Evolutionary conservation across 2,329 filamentous ascomycete species (phyloP).

Genomic region (Fusarium sp.): DNA sequence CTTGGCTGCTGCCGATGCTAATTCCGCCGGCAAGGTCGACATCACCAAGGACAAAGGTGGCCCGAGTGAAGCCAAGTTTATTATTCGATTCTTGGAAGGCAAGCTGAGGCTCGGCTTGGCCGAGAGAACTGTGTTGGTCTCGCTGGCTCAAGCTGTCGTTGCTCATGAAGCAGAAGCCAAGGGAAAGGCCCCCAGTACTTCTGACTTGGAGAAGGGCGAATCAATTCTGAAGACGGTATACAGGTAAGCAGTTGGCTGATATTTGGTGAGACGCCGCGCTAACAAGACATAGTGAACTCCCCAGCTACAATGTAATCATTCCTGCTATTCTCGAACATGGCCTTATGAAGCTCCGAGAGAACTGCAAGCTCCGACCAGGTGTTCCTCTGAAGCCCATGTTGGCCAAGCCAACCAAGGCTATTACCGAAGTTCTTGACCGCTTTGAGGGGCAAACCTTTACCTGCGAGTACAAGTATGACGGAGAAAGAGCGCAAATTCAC

Average conservation of each 20-base stretch:
- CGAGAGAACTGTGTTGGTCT: constrained; percentile 90
- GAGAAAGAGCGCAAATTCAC: constrained; percentile 97
- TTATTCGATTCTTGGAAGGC: constrained; percentile 92
- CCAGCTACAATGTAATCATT: constrained; percentile 94
- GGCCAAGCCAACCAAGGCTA: constrained; percentile 97
- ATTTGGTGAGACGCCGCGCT: constrained; percentile 40
- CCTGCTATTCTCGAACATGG: constrained; percentile 89
- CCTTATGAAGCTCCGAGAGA: constrained; percentile 81
- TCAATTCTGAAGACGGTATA: constrained; percentile 89
- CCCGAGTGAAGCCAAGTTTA: constrained; percentile 92
- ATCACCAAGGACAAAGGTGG: constrained; percentile 93
- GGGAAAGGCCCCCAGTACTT: constrained; percentile 75
- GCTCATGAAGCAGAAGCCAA: constrained; percentile 81
- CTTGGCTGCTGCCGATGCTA: constrained; percentile 86
- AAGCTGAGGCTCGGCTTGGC: constrained; percentile 92
- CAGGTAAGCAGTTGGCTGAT: constrained; percentile 64
- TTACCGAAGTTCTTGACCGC: constrained; percentile 95
- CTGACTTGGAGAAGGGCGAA: constrained; percentile 85
- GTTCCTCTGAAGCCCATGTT: constrained; percentile 98
- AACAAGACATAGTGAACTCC: constrained; percentile 77
- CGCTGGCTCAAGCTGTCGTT: constrained; percentile 88
- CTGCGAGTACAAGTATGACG: constrained; percentile 99
- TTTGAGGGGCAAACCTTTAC: constrained; percentile 97
- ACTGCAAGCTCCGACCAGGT: constrained; percentile 91
- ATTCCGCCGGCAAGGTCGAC: constrained; percentile 80